Evolutionary conservation across 1,139 yeast species (phyloP).

Genomic region (Meyerozyma elateridarum): DNA sequence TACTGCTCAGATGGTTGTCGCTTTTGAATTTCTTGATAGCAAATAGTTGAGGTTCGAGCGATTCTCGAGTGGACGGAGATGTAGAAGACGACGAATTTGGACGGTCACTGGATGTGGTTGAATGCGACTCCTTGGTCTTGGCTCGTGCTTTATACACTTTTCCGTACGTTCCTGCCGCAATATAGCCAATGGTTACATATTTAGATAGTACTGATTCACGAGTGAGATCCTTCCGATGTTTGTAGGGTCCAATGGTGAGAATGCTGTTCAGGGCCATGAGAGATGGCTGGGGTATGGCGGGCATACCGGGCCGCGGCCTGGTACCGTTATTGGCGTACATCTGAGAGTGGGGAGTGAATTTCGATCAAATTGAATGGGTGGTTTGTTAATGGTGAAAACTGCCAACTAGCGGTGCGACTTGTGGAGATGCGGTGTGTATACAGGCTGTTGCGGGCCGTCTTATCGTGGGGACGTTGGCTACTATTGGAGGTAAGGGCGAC

Average conservation of each 20-base stretch:
- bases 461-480: too few species aligned
- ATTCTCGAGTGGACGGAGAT: conserved; percentile 4
- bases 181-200: conserved; percentile 87
- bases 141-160: conserved; percentile 86
- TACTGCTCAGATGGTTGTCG: conserved; percentile 60
- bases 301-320: conserved; percentile 8
- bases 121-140: conserved; percentile 23
- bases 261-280: conserved; percentile 67
- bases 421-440: too few species aligned
- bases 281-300: conserved; percentile 33
- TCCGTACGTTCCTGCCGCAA: conserved; percentile 98
- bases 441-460: too few species aligned
- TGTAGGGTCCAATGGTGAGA: conserved; percentile 68
- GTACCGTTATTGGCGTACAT: too few species aligned
- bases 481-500: too few species aligned
- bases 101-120: too few species aligned
- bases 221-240: conserved; percentile 64
- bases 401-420: too few species aligned
- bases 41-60: conserved; percentile 30
- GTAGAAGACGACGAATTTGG: neutral
- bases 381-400: too few species aligned
- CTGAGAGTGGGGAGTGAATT: too few species aligned
- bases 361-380: too few species aligned
- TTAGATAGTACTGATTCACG: conserved; percentile 72
- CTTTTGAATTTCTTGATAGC: conserved; percentile 97